Base-by-base conservation (phyloP, 306 rosid genomes). In the Prunus campanulata region DNA sequence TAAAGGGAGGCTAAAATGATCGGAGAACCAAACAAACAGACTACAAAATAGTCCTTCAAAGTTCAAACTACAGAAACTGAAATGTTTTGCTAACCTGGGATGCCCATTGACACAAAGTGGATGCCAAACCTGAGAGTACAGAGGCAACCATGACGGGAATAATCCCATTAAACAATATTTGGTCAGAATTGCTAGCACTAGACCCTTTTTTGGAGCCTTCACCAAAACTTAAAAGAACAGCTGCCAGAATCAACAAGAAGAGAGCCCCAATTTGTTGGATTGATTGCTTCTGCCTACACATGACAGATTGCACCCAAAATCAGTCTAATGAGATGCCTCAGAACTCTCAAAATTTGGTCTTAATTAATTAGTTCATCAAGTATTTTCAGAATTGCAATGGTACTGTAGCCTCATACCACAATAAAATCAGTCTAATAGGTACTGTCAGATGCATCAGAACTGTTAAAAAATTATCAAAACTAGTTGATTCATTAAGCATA, bases 61-160 rank as follows among this genome's bases (percentile, higher is more conserved):
- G 35, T 20, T 61, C 50, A 29, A 79, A 66, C 35, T 3, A 74
- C 18, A 61, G 48, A 71, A 77, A 76, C 76, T 25, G 18, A 62
- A 44, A 82, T 27, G 46, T 87, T 68, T 69, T 44, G 61, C 84
- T 71, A 75, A 95, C 99, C 99, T 95, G 99, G 71, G 97, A 95
- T 77, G 97, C 97, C 99, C 99, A 95, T 72, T 95, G 99, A 83
- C 99, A 95, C 85, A 95, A 80, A 61, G 97, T 68, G 77, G 99
- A 95, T 76, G 99, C 97, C 79, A 96, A 81, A 63, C 99, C 99
- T 15, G 99, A 95, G 72, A 95, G 99, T 62, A 96, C 87, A 51
- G 99, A 96, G 48, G 96, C 97, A 81, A 87, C 85, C 84, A 96
- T 83, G 79, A 96, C 91, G 13, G 99, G 99, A 81, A 96, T 39